Conservation (phyloP, 2,329 filamentous ascomycete species). For the Geosmithia morbida region DNA sequence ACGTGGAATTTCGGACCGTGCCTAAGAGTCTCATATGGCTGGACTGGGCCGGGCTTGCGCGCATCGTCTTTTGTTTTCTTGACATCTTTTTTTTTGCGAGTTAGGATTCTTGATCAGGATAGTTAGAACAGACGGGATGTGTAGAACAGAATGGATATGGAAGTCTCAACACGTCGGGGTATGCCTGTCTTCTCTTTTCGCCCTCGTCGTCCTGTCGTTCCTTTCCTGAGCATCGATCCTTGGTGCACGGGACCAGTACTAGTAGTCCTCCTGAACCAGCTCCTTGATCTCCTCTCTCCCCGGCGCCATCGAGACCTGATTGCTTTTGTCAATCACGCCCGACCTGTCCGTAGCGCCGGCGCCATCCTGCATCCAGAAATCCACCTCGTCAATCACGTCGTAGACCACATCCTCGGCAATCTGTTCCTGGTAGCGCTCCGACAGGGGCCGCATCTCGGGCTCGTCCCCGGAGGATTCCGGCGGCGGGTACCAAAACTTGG, state of each 20-base stretch:
- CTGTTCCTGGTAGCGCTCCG: conserved; percentile 78
- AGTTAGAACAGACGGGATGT: too few species aligned
- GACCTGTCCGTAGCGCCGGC: conserved; percentile 31
- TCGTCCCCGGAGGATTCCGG: conserved; percentile 13
- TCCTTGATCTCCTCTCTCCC: conserved; percentile 48
- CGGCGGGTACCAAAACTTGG: conserved; percentile 82
- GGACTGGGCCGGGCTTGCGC: neutral
- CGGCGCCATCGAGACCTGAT: conserved; percentile 25
- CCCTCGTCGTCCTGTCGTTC: too few species aligned
- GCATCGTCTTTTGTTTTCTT: neutral
- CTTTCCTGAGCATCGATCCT: too few species aligned
- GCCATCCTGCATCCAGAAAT: conserved; percentile 68
- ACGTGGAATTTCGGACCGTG: too few species aligned
- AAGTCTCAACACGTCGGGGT: too few species aligned
- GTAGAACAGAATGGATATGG: too few species aligned
- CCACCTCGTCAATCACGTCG: conserved; percentile 88
- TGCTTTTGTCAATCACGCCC: conserved; percentile 27
- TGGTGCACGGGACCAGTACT: too few species aligned
- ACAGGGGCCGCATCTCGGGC: conserved; percentile 42
- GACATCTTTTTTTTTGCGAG: too few species aligned
- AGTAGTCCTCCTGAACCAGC: conserved; percentile 46
- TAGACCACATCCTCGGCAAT: conserved; percentile 89
- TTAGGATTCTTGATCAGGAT: too few species aligned
- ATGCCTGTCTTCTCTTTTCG: too few species aligned
- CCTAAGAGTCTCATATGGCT: neutral